These are phyloP conservation scores for Diaporthe vexans DNA, from an alignment of 2,329 filamentous ascomycete species.

Conservation along the genomic window DNA sequence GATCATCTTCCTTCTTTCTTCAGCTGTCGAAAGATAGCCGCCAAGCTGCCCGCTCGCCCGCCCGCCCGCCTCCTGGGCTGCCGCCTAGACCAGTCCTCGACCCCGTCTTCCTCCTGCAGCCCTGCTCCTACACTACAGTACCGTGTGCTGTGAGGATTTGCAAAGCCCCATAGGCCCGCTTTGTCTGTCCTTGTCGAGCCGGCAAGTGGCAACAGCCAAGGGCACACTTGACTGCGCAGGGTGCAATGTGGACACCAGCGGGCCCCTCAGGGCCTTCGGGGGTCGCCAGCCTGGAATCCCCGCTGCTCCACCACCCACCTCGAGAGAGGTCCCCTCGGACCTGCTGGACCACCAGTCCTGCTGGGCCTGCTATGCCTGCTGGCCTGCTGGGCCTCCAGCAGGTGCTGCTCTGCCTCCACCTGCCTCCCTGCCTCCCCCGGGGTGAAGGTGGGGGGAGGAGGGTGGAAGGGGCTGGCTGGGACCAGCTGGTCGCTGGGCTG, in stretches of 20 bases:
- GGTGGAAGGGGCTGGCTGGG: conserved; percentile 3
- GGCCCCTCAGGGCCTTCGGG: conserved; percentile 2
- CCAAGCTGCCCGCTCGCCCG: conserved; percentile 8
- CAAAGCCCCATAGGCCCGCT: conserved; percentile 10
- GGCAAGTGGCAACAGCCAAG: conserved; percentile 7
- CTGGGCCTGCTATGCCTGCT: not conserved
- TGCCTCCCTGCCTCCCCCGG: not conserved
- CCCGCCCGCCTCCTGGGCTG: not conserved
- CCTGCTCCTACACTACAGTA: conserved; percentile 32
- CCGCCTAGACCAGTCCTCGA: not conserved
- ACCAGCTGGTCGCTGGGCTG: conserved; percentile 23
- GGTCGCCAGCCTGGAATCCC: conserved; percentile 30
- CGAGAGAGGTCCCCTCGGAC: conserved; percentile 16
- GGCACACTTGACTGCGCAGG: not conserved
- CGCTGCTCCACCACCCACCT: conserved; percentile 26
- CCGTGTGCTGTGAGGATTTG: not conserved
- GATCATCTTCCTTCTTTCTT: conserved; percentile 14
- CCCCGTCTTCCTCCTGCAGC: conserved; percentile 8
- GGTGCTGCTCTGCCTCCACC: not conserved
- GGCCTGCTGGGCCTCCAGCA: conserved; percentile 25
- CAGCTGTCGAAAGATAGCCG: conserved; percentile 7
- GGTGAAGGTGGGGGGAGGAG: not conserved
- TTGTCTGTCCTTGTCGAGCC: conserved; percentile 1
- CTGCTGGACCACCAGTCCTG: not conserved
- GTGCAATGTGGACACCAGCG: conserved; percentile 26